phyloP scores from a whole-genome alignment of 2,329 filamentous ascomycete genomes.

The Tolypocladium ovalisporum region DNA sequence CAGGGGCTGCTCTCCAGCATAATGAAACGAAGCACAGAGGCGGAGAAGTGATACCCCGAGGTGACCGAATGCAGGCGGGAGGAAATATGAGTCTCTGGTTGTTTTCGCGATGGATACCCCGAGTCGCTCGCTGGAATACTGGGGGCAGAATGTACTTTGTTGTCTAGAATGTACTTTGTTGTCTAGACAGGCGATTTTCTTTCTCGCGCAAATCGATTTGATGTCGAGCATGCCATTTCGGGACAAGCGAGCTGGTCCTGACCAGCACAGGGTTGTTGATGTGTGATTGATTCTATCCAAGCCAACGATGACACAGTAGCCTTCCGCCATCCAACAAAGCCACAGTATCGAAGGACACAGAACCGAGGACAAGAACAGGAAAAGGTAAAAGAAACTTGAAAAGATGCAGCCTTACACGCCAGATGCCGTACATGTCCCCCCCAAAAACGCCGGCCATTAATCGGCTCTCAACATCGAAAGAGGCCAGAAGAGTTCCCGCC shows the following conservation, averaged over 20 bases:
- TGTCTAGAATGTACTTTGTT: neutral
- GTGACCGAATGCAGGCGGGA: neutral
- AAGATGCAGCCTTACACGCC: constrained; percentile 19
- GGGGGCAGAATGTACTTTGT: neutral
- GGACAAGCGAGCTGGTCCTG: neutral
- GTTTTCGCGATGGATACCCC: constrained; percentile 9
- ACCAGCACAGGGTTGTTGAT: neutral
- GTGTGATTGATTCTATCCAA: neutral
- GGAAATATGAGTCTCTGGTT: neutral
- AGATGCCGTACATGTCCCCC: constrained; percentile 15
- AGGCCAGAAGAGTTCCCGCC: constrained; percentile 11
- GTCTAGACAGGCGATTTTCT: neutral
- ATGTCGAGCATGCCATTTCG: neutral
- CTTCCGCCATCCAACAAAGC: neutral
- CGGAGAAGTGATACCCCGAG: neutral
- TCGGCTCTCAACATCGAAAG: constrained; percentile 14
- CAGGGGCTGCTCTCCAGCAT: neutral
- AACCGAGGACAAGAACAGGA: neutral
- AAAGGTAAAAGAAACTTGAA: constrained; percentile 3
- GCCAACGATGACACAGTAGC: neutral
- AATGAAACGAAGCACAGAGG: neutral
- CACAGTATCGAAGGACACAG: constrained; percentile 1
- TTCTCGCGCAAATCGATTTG: neutral
- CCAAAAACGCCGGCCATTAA: constrained; percentile 21
- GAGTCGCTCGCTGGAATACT: constrained; percentile 7